Percentiles rank a stretch among this genome's conserved stretches.
Conservation (phyloP, 2,329 filamentous ascomycete species). For the Neophaeococcomyces aloes region DNA sequence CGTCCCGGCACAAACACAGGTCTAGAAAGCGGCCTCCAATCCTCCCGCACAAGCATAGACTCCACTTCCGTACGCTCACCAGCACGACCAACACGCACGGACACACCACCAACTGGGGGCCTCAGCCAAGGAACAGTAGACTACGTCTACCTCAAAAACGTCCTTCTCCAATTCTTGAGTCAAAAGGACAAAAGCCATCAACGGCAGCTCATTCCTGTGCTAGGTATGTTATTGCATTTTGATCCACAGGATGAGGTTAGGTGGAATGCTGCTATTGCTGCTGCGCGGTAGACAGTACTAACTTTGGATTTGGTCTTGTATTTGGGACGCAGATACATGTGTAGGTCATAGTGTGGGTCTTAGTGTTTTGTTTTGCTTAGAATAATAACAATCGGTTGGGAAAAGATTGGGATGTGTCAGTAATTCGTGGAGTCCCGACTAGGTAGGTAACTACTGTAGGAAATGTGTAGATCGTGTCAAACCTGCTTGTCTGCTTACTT, state of each 20-base stretch:
- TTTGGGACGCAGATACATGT: no score
- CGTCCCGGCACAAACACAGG: constrained; percentile 21
- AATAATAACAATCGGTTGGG: no score
- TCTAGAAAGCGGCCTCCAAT: constrained; percentile 38
- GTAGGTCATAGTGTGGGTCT: no score
- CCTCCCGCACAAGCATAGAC: constrained; percentile 50
- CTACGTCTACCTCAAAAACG: constrained; percentile 56
- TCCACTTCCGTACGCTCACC: constrained; percentile 28
- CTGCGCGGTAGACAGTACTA: constrained; percentile 4
- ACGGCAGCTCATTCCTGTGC: constrained; percentile 54
- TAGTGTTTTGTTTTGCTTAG: no score
- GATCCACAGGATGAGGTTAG: constrained; percentile 29
- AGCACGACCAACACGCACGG: constrained; percentile 33
- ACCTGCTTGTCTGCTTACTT: no score
- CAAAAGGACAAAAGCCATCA: constrained; percentile 59
- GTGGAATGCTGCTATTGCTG: constrained; percentile 7
- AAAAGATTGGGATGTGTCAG: no score
- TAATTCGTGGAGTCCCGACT: no score
- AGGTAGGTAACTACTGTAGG: no score
- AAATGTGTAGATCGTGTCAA: no score
- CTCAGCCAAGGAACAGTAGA: constrained; percentile 35
- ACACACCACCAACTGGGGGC: constrained; percentile 9
- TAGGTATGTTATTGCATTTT: constrained; percentile 57
- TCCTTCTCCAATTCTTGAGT: constrained; percentile 55
- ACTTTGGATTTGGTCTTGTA: no score